phyloP scores from a whole-genome alignment of 1,284 basidiomycete species.

The Afroboletus lepidellus region DNA sequence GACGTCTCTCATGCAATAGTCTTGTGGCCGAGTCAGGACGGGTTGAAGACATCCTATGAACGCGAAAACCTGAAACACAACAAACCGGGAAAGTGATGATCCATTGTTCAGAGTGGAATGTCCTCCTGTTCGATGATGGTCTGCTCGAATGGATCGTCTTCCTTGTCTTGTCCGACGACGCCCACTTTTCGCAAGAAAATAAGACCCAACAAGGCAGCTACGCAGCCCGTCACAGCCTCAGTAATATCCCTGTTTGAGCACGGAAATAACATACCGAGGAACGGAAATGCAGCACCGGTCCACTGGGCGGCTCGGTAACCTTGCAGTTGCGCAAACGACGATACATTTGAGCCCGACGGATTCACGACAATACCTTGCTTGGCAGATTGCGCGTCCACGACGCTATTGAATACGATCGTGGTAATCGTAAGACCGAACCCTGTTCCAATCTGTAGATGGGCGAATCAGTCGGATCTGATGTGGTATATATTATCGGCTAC shows the following conservation, averaged over 20 bases:
- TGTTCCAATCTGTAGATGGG: slow-evolving; percentile 64
- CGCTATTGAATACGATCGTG: slow-evolving; percentile 67
- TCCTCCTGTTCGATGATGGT: slow-evolving; percentile 20
- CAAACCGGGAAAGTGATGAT: not conserved
- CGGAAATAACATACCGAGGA: slow-evolving; percentile 43
- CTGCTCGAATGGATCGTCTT: slow-evolving; percentile 18
- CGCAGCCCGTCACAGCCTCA: not conserved
- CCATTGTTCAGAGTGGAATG: slow-evolving; percentile 9
- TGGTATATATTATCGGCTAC: slow-evolving; percentile 5
- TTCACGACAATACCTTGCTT: slow-evolving; percentile 34
- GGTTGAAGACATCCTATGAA: not conserved
- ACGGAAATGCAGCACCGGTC: slow-evolving; percentile 58
- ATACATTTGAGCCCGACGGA: slow-evolving; percentile 33
- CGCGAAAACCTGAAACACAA: not conserved
- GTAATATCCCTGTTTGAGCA: not conserved
- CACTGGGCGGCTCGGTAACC: slow-evolving; percentile 67
- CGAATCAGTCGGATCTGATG: not conserved
- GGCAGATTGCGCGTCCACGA: slow-evolving; percentile 38
- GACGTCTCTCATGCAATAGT: not conserved
- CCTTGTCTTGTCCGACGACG: slow-evolving; percentile 44
- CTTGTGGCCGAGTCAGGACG: not conserved
- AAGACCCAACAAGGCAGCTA: slow-evolving; percentile 50
- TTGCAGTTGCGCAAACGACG: slow-evolving; percentile 40
- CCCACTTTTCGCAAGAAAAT: slow-evolving; percentile 60
- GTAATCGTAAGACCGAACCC: slow-evolving; percentile 74